Conservation (phyloP, 1,139 yeast genomes). For the Yamadazyma sp. region DNA sequence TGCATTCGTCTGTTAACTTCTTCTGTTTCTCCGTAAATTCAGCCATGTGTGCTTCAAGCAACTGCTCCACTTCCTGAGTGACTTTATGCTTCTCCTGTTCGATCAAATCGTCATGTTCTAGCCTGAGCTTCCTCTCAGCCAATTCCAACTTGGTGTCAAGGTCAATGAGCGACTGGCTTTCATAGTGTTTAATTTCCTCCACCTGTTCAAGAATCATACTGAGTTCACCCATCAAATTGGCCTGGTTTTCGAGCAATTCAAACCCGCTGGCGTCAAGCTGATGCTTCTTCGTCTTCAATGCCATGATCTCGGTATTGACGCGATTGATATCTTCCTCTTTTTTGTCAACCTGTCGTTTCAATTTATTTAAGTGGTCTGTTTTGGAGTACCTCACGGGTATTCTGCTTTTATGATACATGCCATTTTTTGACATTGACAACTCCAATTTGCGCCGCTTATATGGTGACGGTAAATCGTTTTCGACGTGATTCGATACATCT, state of each 20-base stretch:
- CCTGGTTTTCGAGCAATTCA: constrained; percentile 36
- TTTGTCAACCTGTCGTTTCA: constrained; percentile 12
- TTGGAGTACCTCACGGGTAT: constrained; percentile 16
- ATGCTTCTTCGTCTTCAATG: constrained; percentile 39
- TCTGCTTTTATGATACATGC: constrained; percentile 8
- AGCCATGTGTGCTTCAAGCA: constrained; percentile 20
- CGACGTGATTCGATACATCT: constrained; percentile 1
- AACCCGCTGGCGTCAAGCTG: constrained; percentile 35
- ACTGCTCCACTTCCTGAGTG: constrained; percentile 32
- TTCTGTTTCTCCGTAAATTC: constrained; percentile 8
- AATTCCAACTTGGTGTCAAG: constrained; percentile 36
- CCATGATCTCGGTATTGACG: constrained; percentile 25
- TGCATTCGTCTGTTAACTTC: constrained; percentile 8
- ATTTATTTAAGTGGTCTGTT: constrained; percentile 11
- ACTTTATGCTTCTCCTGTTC: constrained; percentile 38
- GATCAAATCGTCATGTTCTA: constrained; percentile 34
- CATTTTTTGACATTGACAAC: not conserved
- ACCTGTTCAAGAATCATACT: constrained; percentile 24
- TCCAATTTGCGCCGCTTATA: constrained; percentile 10
- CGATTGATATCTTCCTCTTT: constrained; percentile 14
- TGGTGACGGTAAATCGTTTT: constrained; percentile 8
- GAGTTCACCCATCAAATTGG: constrained; percentile 22
- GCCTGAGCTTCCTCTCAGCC: constrained; percentile 31
- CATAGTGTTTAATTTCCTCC: constrained; percentile 30
- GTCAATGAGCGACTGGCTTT: constrained; percentile 25